Percentiles rank a stretch among this genome's conserved stretches.
phyloP scores from a whole-genome alignment of 148 eudicot species.

The Chenopodium album region DNA sequence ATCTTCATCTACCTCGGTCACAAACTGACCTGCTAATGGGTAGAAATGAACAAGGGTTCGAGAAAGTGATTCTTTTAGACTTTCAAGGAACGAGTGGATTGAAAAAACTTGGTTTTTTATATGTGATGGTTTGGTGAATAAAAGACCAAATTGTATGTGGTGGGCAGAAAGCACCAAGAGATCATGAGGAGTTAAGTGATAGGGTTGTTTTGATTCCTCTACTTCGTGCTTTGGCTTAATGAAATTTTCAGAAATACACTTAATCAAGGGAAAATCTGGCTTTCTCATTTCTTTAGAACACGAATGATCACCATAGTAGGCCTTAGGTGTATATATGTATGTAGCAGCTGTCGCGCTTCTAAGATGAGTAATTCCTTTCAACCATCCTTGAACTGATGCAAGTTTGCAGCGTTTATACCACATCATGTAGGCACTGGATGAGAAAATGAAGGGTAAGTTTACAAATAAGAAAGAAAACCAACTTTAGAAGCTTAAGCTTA shows the following conservation, averaged over 20 bases:
- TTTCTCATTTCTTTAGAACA: neutral
- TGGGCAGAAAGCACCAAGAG: neutral
- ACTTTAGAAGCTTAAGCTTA: too few species aligned
- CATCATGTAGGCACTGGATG: too few species aligned
- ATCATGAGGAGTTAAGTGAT: constrained; percentile 19
- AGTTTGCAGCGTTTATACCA: too few species aligned
- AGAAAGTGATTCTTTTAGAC: constrained; percentile 8
- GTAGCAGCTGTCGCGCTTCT: too few species aligned
- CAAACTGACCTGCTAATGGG: constrained; percentile 15
- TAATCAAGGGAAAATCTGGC: neutral
- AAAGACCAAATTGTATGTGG: constrained; percentile 25
- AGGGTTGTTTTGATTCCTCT: constrained; percentile 2
- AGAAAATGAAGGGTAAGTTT: too few species aligned
- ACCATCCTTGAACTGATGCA: too few species aligned
- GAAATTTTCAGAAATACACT: constrained; percentile 22
- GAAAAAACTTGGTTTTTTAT: neutral
- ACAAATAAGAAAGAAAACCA: too few species aligned
- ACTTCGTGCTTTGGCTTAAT: constrained; percentile 18
- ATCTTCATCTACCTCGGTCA: constrained; percentile 9
- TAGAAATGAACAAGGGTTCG: constrained; percentile 15
- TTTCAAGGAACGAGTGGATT: neutral
- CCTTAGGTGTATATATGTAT: too few species aligned
- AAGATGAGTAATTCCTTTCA: too few species aligned
- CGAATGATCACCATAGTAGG: too few species aligned
- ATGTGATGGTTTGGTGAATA: constrained; percentile 16